Evolutionary conservation across 768 basidiomycete genomes (phyloP), one percentile per base, ranked within the genome.

Genomic region (Hysterangium stoloniferum): DNA sequence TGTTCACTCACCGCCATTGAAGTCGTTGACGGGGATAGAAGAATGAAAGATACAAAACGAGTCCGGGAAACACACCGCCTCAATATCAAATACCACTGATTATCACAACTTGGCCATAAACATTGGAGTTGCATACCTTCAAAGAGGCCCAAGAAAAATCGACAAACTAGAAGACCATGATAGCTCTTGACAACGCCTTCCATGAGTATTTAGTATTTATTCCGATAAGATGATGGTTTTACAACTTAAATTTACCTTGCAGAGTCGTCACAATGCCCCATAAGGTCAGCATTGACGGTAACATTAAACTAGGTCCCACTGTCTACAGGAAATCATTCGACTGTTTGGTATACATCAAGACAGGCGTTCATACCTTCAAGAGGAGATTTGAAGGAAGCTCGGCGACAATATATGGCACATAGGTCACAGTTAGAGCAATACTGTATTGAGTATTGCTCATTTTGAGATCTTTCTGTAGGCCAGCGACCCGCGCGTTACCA

Each of bases 191-290:
- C 77, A 12, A 75, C 56, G 1, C 77, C 76, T 75, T 52, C 11
- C 35, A n/a, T 20, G 17, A 31, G 55, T 17, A 20, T 42, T 34
- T 9, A 34, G 33, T 9, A 34, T 34, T 34, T 9, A 34, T 9
- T 34, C 33, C 17, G 11, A 9, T 9, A 34, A 34, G 17, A 9
- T 34, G 17, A 17, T 9, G 17, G 11, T 9, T 9, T 17, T 9
- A 24, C 32, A 29, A 29, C 2, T 28, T 4, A 8, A 31, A 55
- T 57, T 19, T 45, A 73, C 80, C 82, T 71, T 86, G 82, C 38
- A 78, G 66, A 7, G 79, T 71, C 8, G 75, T 72, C 12, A 80
- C 72, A n/a, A 84, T 41, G n/a, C 84, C 84, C 84, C 85, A 87
- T 1, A 77, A 57, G 0, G 75, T 71, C 42, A 84, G 63, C 73